A percentile compares a stretch with the other conserved stretches of the same genome.
Evolutionary conservation across 306 rosid species (phyloP).

Genomic region (Fagus sylvatica): DNA sequence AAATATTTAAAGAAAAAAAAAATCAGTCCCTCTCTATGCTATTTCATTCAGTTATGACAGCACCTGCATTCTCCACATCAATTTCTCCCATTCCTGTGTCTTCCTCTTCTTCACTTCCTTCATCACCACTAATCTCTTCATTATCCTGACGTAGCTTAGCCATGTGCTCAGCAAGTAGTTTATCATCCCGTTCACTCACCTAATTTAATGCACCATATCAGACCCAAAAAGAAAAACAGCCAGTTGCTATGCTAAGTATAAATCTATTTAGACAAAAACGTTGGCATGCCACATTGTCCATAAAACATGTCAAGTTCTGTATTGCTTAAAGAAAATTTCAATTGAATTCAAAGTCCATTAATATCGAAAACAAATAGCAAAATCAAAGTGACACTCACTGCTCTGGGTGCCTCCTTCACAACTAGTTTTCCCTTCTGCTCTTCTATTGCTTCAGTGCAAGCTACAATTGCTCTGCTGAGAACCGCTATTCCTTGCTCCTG

Average conservation of each 20-base stretch:
- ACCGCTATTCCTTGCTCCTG: slow-evolving; percentile 94
- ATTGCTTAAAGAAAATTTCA: background rate
- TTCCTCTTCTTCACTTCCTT: slow-evolving; percentile 93
- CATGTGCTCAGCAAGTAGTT: slow-evolving; percentile 84
- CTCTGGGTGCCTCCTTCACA: slow-evolving; percentile 92
- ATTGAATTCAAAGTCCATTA: background rate
- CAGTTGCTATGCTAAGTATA: background rate
- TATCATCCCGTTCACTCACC: slow-evolving; percentile 95
- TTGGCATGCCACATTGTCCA: background rate
- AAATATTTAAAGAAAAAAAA: slow-evolving; percentile 18
- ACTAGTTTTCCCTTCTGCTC: slow-evolving; percentile 79
- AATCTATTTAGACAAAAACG: background rate
- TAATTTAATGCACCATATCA: slow-evolving; percentile 39
- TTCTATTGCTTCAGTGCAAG: slow-evolving; percentile 81
- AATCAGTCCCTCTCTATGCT: slow-evolving; percentile 17
- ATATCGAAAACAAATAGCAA: background rate
- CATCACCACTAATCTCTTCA: slow-evolving; percentile 79
- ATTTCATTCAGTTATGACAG: slow-evolving; percentile 60
- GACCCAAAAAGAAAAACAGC: slow-evolving; percentile 5
- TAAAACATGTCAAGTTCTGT: background rate
- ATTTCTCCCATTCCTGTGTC: slow-evolving; percentile 95
- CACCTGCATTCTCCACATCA: slow-evolving; percentile 66
- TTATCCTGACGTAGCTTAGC: slow-evolving; percentile 74
- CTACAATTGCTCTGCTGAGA: slow-evolving; percentile 64
- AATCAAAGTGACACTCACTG: slow-evolving; percentile 54